Evolutionary conservation across 345 rosid species (phyloP).

Genomic region (Pistacia atlantica): DNA sequence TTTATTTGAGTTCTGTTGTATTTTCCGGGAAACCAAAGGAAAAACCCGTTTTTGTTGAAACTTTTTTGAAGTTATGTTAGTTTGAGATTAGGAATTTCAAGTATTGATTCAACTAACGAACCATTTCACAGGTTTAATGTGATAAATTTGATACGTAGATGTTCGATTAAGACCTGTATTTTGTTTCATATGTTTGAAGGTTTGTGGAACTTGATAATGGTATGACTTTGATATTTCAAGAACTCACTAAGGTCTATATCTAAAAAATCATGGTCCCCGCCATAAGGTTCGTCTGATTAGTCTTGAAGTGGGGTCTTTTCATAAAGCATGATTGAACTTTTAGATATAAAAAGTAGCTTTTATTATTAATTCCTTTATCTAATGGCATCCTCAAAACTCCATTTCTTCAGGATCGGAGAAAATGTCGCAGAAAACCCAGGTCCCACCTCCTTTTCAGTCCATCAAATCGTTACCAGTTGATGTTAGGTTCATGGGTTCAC

Average conservation of each 20-base stretch:
- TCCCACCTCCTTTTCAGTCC: slow-evolving; percentile 54
- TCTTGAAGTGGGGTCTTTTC: slow-evolving; percentile 56
- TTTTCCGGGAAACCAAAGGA: not conserved
- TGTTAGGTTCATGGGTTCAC: slow-evolving; percentile 56
- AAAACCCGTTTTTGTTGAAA: not conserved
- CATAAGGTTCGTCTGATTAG: slow-evolving; percentile 45
- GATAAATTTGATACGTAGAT: not conserved
- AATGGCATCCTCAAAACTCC: slow-evolving; percentile 30
- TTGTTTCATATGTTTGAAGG: slow-evolving; percentile 9
- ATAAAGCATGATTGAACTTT: slow-evolving; percentile 44
- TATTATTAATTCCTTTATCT: slow-evolving; percentile 32
- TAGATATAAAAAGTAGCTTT: slow-evolving; percentile 38
- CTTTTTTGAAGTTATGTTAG: slow-evolving; percentile 11
- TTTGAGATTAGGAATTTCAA: slow-evolving; percentile 17
- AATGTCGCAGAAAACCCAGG: slow-evolving; percentile 55
- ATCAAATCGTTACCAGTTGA: slow-evolving; percentile 76
- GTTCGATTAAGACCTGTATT: slow-evolving; percentile 2
- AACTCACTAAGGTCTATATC: slow-evolving; percentile 46
- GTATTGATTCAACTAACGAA: slow-evolving; percentile 5
- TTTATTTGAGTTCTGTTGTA: not conserved
- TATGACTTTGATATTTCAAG: not conserved
- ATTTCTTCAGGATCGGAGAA: slow-evolving; percentile 40
- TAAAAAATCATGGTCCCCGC: slow-evolving; percentile 61
- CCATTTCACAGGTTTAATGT: not conserved
- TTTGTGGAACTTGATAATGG: slow-evolving; percentile 41